Conservation (phyloP, 441 rosid genomes). For the Erodium texanum region DNA sequence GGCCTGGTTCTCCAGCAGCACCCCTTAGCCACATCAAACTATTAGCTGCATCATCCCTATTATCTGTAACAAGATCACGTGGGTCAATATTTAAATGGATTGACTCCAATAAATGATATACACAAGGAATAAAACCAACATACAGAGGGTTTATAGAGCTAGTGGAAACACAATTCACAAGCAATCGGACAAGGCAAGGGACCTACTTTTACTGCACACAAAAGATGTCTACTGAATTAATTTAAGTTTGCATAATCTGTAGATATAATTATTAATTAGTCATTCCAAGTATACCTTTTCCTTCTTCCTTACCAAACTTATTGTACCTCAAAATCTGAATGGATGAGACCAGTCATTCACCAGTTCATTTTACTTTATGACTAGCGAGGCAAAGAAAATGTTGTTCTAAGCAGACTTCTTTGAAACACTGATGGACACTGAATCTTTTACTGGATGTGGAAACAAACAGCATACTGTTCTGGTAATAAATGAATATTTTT, state of each 20-base stretch:
- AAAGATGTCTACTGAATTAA: not conserved
- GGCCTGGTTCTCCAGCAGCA: constrained; percentile 54
- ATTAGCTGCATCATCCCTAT: constrained; percentile 64
- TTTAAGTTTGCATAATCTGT: not conserved
- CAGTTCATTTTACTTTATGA: not conserved
- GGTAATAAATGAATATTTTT: not conserved
- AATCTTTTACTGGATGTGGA: not conserved
- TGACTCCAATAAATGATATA: not conserved
- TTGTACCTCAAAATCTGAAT: not conserved
- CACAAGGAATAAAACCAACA: not conserved
- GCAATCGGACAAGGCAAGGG: not conserved
- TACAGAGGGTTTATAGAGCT: not conserved
- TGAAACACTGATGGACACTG: not conserved
- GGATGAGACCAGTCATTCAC: not conserved
- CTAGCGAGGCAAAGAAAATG: not conserved
- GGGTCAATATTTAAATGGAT: not conserved
- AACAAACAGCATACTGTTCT: not conserved
- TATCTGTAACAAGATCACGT: constrained; percentile 3
- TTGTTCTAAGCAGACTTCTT: not conserved
- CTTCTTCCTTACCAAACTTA: not conserved
- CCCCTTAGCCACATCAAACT: constrained; percentile 81
- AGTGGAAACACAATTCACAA: not conserved
- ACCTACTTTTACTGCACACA: not conserved
- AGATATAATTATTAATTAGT: not conserved
- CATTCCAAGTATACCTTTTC: not conserved